phyloP scores from a whole-genome alignment of 495 filamentous ascomycete genomes.

The Durotheca rogersii region DNA sequence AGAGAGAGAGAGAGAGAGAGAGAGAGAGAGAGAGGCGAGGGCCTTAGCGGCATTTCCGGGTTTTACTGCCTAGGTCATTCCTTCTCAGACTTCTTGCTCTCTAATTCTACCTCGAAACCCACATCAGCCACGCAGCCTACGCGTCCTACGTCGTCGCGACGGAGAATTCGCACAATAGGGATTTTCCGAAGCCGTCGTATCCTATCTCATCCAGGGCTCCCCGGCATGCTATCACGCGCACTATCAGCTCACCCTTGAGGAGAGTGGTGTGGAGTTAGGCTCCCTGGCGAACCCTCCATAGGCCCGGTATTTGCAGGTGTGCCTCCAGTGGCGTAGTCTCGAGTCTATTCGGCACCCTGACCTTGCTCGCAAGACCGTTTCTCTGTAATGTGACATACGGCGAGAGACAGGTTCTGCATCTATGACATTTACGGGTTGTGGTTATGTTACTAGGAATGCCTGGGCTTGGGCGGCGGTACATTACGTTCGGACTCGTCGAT shows the following conservation, averaged over 20 bases:
- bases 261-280: not conserved
- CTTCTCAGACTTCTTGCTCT: too few species aligned
- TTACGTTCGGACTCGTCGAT: slow-evolving; percentile 19
- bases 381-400: not conserved
- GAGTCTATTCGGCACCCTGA: slow-evolving; percentile 20
- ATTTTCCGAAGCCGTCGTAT: not conserved
- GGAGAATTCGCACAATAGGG: not conserved
- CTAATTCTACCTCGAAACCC: too few species aligned
- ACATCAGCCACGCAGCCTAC: too few species aligned
- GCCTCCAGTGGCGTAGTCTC: slow-evolving; percentile 16
- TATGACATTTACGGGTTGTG: not conserved
- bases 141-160: too few species aligned
- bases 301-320: not conserved
- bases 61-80: too few species aligned
- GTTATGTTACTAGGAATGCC: not conserved
- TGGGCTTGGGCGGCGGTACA: slow-evolving; percentile 6
- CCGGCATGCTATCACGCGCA: not conserved
- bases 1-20: too few species aligned
- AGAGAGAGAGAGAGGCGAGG: too few species aligned
- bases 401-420: not conserved
- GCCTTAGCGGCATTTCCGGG: too few species aligned
- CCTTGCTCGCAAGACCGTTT: slow-evolving; percentile 9
- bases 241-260: not conserved
- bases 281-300: not conserved
- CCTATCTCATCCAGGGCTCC: not conserved